Evolutionary conservation across 2,329 filamentous ascomycete species (phyloP).

Genomic region (Beauveria sp.): DNA sequence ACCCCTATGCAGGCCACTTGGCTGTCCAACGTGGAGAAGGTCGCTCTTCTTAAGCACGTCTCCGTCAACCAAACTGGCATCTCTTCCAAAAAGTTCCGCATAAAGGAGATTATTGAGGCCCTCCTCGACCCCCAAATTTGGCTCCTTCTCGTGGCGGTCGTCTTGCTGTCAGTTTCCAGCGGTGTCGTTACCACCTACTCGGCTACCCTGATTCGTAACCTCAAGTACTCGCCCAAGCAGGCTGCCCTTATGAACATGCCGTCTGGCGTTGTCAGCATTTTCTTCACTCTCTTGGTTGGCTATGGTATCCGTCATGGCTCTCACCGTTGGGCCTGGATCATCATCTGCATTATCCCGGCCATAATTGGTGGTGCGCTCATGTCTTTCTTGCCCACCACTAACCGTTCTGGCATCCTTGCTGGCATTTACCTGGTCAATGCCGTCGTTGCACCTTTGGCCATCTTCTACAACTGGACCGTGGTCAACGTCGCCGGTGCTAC

Average conservation of each 20-base stretch:
- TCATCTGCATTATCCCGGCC: constrained; percentile 40
- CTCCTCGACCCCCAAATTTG: constrained; percentile 45
- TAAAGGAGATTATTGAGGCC: constrained; percentile 44
- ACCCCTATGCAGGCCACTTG: constrained; percentile 40
- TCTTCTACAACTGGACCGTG: constrained; percentile 42
- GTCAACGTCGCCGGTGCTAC: constrained; percentile 45
- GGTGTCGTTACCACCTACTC: constrained; percentile 50
- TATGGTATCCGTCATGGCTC: constrained; percentile 38
- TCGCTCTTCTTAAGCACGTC: constrained; percentile 44
- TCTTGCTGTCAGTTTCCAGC: constrained; percentile 43
- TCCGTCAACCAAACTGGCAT: constrained; percentile 52
- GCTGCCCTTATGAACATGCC: constrained; percentile 49
- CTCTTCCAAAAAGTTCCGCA: constrained; percentile 44
- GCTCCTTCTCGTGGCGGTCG: constrained; percentile 39
- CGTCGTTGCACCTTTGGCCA: constrained; percentile 36
- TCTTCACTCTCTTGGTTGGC: constrained; percentile 41
- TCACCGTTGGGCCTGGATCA: constrained; percentile 43
- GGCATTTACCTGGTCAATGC: constrained; percentile 46
- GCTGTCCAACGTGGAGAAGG: constrained; percentile 40
- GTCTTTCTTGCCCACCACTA: constrained; percentile 41
- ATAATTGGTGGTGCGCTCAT: constrained; percentile 43
- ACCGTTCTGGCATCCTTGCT: constrained; percentile 38
- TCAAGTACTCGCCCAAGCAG: constrained; percentile 36
- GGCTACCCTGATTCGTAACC: constrained; percentile 41
- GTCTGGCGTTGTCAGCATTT: constrained; percentile 44